A percentile compares a stretch with the other conserved stretches of the same genome.
These are phyloP conservation scores for Globisporangium paroecandrum DNA, from an alignment of 352 stramenopile species.

Conservation along the genomic window DNA sequence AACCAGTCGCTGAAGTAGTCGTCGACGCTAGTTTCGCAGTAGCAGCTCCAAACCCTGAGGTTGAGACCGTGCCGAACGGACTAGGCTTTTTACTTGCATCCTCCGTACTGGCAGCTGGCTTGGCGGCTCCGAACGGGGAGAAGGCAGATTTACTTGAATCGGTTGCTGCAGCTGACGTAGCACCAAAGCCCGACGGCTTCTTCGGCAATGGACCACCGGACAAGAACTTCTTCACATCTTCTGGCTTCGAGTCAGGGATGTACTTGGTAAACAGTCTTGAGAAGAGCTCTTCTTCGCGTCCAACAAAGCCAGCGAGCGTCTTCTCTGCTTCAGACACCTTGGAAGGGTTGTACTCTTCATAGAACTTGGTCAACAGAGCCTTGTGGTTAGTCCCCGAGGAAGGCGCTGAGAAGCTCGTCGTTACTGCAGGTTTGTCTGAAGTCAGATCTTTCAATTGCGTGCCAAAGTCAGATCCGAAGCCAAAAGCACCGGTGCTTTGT, in stretches of 20 bases:
- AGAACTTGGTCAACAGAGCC: slow-evolving; percentile 53
- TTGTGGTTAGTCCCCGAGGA: slow-evolving; percentile 35
- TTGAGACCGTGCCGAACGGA: slow-evolving; percentile 26
- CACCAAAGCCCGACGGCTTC: slow-evolving; percentile 17
- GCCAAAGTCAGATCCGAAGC: slow-evolving; percentile 25
- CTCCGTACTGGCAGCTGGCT: slow-evolving; percentile 4
- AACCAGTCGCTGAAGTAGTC: slow-evolving; percentile 7
- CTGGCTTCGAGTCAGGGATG: slow-evolving; percentile 43
- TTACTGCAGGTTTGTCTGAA: slow-evolving; percentile 7
- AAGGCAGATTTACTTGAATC: slow-evolving; percentile 10
- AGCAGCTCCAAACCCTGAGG: slow-evolving; percentile 9
- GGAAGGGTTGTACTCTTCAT: slow-evolving; percentile 53
- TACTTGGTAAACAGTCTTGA: slow-evolving; percentile 60
- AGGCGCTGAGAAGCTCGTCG: slow-evolving; percentile 11
- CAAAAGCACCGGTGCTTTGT: slow-evolving; percentile 18
- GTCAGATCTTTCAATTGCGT: slow-evolving; percentile 1
- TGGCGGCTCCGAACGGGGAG: slow-evolving; percentile 20
- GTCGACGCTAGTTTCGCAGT: slow-evolving; percentile 11
- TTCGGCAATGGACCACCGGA: slow-evolving; percentile 43
- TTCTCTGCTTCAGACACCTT: slow-evolving; percentile 52
- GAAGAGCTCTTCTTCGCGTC: slow-evolving; percentile 61
- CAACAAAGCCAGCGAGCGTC: slow-evolving; percentile 46
- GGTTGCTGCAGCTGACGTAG: slow-evolving; percentile 14
- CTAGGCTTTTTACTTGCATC: slow-evolving; percentile 16
- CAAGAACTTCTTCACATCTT: slow-evolving; percentile 64